These are phyloP conservation scores for Pseudogymnoascus pannorum DNA, from an alignment of 2,329 filamentous ascomycete genomes.

Conservation along the genomic window DNA sequence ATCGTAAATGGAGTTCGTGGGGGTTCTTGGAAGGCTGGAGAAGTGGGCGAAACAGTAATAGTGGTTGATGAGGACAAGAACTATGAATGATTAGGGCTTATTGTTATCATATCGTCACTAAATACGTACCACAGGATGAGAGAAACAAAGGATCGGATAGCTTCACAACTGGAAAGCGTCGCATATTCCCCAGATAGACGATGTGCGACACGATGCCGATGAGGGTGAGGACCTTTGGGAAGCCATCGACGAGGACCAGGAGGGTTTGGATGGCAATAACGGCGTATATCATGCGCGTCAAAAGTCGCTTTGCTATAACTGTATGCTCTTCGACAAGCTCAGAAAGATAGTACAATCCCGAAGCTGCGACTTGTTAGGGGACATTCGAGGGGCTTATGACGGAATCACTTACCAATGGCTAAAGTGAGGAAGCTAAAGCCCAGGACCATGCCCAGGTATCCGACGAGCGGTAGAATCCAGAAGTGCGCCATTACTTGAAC, in stretches of 20 bases:
- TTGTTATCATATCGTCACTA: slow-evolving; percentile 17
- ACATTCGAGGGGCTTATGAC: not conserved
- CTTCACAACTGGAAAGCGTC: slow-evolving; percentile 68
- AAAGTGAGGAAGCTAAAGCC: slow-evolving; percentile 93
- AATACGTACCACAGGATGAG: slow-evolving; percentile 63
- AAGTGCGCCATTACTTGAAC: slow-evolving; percentile 35
- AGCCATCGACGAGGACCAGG: slow-evolving; percentile 74
- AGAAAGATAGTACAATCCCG: slow-evolving; percentile 96
- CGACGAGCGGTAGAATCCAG: slow-evolving; percentile 93
- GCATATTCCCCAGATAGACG: slow-evolving; percentile 82
- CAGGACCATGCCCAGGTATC: slow-evolving; percentile 77
- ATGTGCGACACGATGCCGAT: slow-evolving; percentile 75
- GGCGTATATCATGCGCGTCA: slow-evolving; percentile 76
- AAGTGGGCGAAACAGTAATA: slow-evolving; percentile 96
- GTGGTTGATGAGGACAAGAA: slow-evolving; percentile 81
- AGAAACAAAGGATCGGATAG: slow-evolving; percentile 83
- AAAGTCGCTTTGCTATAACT: slow-evolving; percentile 79
- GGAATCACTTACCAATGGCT: slow-evolving; percentile 62
- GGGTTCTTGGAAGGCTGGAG: slow-evolving; percentile 53
- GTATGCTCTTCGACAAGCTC: slow-evolving; percentile 98
- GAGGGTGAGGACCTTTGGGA: slow-evolving; percentile 67
- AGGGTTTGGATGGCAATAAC: slow-evolving; percentile 68
- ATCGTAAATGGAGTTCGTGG: slow-evolving; percentile 56
- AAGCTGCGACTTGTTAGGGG: slow-evolving; percentile 48
- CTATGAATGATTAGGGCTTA: slow-evolving; percentile 32